Base-by-base conservation (phyloP, 495 filamentous ascomycete genomes). In the Beverwykella pulmonaria region DNA sequence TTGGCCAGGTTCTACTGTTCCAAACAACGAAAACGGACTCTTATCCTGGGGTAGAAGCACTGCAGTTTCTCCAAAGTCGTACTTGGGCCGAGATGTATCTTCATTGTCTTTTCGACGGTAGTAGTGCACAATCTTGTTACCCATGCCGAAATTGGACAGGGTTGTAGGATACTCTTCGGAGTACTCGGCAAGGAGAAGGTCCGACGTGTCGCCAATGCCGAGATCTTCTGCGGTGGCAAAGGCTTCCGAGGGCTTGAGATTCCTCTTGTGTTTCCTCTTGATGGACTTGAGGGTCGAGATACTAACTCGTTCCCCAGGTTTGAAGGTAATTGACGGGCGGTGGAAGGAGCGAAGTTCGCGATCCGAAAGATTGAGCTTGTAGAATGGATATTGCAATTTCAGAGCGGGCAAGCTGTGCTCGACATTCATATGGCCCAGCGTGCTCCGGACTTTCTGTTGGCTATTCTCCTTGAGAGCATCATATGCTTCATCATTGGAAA, bases 91-190 rank as follows among this genome's bases (percentile, higher is more conserved):
- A 15, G 86, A 84, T 41, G 84, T 81, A 73, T 95, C 92, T 26
- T 93, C 90, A 29, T 83, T 84, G 69, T 89, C 89, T 73, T 91
- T 94, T 32, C 92, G 88, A 17, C 94, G 89, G 73, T 97, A 97
- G 78, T 97, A 98, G 71, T 98, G 97, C 78, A 98, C 90, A 44
- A 98, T 85, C 44, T 91, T 88, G 74, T 87, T 93, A 54, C 92
- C 93, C 94, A 99, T 99, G 64, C 93, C 94, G 68, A 97, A 93
- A 75, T 96, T 95, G 8, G 94, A 97, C 65, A 99, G 81, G 61
- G 93, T 90, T 14, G 86, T 89, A 0, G 94, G 94, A 59, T 90
- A 89, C 75, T 98, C 92, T 74, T 99, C 94, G 12, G 92, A 94
- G 77, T 98, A 98, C 78, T 99, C 94, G 32, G 97, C 86, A 17